These are phyloP conservation scores for Neurospora sp. DNA, from an alignment of 495 filamentous ascomycete genomes.

Conservation along the genomic window DNA sequence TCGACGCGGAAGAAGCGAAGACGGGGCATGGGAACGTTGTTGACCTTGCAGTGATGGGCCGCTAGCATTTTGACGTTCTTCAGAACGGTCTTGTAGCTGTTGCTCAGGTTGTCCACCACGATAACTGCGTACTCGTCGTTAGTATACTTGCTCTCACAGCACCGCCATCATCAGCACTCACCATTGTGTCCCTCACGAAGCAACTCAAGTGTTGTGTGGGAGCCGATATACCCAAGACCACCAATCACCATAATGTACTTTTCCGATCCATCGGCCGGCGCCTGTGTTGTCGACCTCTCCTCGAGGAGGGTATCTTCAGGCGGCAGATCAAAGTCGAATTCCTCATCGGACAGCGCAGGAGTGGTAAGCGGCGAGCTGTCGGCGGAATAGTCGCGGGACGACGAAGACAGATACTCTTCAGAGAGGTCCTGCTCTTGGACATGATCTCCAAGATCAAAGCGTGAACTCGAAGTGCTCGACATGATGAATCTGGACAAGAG, in stretches of 20 bases:
- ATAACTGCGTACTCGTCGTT: slow-evolving; percentile 24
- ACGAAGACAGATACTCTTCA: slow-evolving; percentile 4
- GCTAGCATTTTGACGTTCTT: slow-evolving; percentile 42
- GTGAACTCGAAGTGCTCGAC: background rate
- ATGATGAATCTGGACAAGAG: background rate
- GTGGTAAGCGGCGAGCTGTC: slow-evolving; percentile 11
- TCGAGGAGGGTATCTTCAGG: background rate
- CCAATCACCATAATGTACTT: slow-evolving; percentile 51
- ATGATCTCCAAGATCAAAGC: background rate
- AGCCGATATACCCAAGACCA: slow-evolving; percentile 58
- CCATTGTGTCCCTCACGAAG: slow-evolving; percentile 51
- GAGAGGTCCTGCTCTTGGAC: slow-evolving; percentile 1
- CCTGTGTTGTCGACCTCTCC: background rate
- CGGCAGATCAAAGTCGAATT: slow-evolving; percentile 7
- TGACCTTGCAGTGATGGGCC: slow-evolving; percentile 33
- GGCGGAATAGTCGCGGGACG: slow-evolving; percentile 2
- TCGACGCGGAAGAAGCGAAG: slow-evolving; percentile 48
- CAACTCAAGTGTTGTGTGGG: slow-evolving; percentile 52
- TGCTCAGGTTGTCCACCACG: slow-evolving; percentile 55
- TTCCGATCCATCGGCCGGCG: background rate
- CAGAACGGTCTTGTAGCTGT: slow-evolving; percentile 45
- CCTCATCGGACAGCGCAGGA: slow-evolving; percentile 15
- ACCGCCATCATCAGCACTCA: background rate
- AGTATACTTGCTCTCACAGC: background rate
- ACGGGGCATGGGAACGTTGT: slow-evolving; percentile 29